Evolutionary conservation across 495 filamentous ascomycete species (phyloP).

Genomic region (Xylaria telfairii): DNA sequence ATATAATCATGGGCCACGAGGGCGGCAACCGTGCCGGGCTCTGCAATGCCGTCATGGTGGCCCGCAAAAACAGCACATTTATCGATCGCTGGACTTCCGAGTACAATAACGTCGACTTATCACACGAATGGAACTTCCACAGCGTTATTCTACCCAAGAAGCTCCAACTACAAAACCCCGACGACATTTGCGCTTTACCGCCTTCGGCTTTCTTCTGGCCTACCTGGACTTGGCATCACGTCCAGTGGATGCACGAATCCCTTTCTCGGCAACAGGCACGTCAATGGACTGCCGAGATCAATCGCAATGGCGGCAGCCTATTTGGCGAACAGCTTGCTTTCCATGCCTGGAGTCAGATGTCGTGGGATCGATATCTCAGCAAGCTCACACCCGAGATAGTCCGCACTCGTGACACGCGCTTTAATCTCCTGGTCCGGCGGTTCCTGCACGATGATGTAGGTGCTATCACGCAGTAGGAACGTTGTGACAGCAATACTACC

Average conservation of each 20-base stretch:
- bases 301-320: conserved; percentile 46
- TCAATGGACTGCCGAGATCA: conserved; percentile 45
- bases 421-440: conserved; percentile 52
- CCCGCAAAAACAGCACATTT: conserved; percentile 49
- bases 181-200: conserved; percentile 51
- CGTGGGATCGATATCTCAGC: conserved; percentile 50
- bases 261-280: conserved; percentile 40
- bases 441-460: conserved; percentile 51
- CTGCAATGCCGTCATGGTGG: conserved; percentile 55
- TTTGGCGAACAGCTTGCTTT: conserved; percentile 53
- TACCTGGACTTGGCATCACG: conserved; percentile 54
- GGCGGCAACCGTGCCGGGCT: conserved; percentile 54
- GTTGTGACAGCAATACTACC: neutral
- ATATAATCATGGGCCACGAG: conserved; percentile 52
- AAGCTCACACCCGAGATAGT: conserved; percentile 46
- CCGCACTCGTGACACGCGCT: conserved; percentile 47
- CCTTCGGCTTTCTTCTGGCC: conserved; percentile 58
- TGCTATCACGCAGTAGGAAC: neutral
- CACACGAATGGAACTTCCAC: conserved; percentile 55
- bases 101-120: conserved; percentile 46
- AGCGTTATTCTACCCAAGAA: conserved; percentile 50
- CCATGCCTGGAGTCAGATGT: conserved; percentile 56
- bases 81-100: conserved; percentile 49
- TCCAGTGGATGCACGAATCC: conserved; percentile 54
- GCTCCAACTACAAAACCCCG: conserved; percentile 43